Evolutionary conservation across 129 eudicot genomes (phyloP).

Genomic region (Oenanthe sinensis): DNA sequence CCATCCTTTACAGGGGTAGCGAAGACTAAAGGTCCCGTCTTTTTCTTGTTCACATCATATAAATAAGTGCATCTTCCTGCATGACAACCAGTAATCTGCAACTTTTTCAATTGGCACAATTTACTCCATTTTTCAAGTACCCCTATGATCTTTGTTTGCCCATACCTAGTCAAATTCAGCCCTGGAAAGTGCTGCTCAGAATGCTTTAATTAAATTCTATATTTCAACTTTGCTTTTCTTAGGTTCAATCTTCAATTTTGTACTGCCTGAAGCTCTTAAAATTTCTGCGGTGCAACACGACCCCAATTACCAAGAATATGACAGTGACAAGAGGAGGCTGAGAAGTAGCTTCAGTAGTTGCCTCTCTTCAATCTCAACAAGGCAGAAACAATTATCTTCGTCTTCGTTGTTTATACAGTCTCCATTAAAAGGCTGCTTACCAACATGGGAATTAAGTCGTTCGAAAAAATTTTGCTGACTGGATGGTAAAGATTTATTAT

Average conservation of each 20-base stretch:
- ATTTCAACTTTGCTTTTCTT: background rate
- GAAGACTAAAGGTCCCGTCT: background rate
- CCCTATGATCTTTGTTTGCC: background rate
- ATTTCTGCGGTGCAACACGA: slow-evolving; percentile 52
- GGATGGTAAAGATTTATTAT: slow-evolving; percentile 17
- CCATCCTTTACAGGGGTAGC: background rate
- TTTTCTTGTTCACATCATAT: too few species aligned
- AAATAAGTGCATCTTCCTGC: background rate
- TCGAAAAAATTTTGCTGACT: slow-evolving; percentile 28
- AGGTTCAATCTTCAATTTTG: slow-evolving; percentile 70
- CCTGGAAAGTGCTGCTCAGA: background rate
- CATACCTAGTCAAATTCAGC: background rate
- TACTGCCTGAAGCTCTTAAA: slow-evolving; percentile 71
- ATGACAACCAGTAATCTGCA: background rate
- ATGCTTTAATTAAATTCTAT: background rate
- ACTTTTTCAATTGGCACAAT: background rate
- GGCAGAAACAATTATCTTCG: slow-evolving; percentile 60
- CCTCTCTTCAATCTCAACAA: slow-evolving; percentile 58
- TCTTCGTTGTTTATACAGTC: slow-evolving; percentile 69
- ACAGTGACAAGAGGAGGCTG: slow-evolving; percentile 57
- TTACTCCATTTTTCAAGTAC: background rate
- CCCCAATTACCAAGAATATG: slow-evolving; percentile 29
- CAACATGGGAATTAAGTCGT: slow-evolving; percentile 50
- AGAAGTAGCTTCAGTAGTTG: slow-evolving; percentile 53
- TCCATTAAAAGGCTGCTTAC: slow-evolving; percentile 73